Base-by-base conservation (phyloP, 2,329 filamentous ascomycete species). In the Diaporthe capsici region DNA sequence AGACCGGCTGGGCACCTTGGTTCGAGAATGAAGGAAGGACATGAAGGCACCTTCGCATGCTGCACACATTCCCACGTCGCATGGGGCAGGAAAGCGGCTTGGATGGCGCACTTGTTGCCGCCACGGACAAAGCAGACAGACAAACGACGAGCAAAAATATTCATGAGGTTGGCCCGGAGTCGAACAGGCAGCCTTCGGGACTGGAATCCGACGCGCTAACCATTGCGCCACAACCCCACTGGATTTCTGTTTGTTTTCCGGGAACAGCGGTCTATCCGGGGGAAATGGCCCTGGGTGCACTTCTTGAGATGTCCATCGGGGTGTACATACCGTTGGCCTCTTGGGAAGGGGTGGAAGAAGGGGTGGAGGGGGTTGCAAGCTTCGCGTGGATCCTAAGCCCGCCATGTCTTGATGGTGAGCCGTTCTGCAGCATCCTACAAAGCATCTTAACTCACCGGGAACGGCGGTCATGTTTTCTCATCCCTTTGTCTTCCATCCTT, bases 121-220 rank as follows among this genome's bases (percentile, higher is more conserved):
- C 31, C 55, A 28, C 34, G 31, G n/a, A 28, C 47, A 42, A 55
- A 51, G 34, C 22, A 53, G 34, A 34, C 25, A 12, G 44, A 25
- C 8, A n/a, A 13, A 22, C 22, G 15, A 53, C 7, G 60, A 55
- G 47, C 20, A 25, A 65, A 72, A 73, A 44, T 31, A 44, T 44
- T 13, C 15, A 22, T 55, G 71, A 65, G 71, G 58, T 39, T 63
- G 44, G 49, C 57, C 57, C 49, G 42, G 42, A 72, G n/a, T 55
- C 25, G 47, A 65, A 63, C 71, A 34, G 44, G 31, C 37, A 63
- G 7, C 42, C 57, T 72, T 72, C 42, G 71, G 34, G 44, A 72
- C 57, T 53, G 57, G 57, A 63, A 72, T 53, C 71, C 34, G 58
- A 65, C 58, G 47, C 58, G 71, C 58, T 65, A 39, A 10, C 49